A percentile compares a stretch with the other conserved stretches of the same genome.
Conservation (phyloP, 192 early-diverging fungal species). For the Coemansia sp. region DNA sequence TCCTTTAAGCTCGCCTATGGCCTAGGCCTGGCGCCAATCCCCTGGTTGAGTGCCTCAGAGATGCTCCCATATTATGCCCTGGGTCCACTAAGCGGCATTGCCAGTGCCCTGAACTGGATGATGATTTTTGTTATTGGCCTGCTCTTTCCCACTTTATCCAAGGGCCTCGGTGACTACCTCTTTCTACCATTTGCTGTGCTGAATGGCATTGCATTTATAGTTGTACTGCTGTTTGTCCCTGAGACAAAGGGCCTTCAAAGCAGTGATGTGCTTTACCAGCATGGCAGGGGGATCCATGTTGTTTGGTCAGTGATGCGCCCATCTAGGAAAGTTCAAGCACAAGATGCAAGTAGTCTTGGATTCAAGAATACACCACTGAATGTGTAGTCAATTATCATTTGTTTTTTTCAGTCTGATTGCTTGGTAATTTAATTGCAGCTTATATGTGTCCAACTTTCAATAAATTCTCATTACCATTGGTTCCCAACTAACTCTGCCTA, state of each 20-base stretch:
- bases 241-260: conserved; percentile 72
- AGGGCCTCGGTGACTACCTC: conserved; percentile 20
- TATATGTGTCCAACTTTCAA: no score
- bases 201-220: conserved; percentile 53
- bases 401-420: no score
- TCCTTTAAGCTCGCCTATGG: conserved; percentile 64
- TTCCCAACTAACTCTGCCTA: no score
- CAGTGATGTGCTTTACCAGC: conserved; percentile 50
- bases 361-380: no score
- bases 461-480: no score
- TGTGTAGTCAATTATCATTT: no score
- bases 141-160: conserved; percentile 47
- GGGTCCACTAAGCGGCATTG: conserved; percentile 59
- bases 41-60: conserved; percentile 74
- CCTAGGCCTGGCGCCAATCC: conserved; percentile 72
- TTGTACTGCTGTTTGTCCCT: conserved; percentile 62
- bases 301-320: conserved; percentile 12
- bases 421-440: no score
- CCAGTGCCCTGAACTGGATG: conserved; percentile 69
- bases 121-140: conserved; percentile 54
- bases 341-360: no score
- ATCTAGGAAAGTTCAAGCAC: no score
- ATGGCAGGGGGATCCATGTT: conserved; percentile 28
- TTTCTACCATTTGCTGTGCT: conserved; percentile 62
- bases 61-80: conserved; percentile 68